Percentiles rank a stretch among this genome's conserved stretches.
Evolutionary conservation across 202 grass and related monocot species (phyloP).

Genomic region (Hordeum pubiflorum): DNA sequence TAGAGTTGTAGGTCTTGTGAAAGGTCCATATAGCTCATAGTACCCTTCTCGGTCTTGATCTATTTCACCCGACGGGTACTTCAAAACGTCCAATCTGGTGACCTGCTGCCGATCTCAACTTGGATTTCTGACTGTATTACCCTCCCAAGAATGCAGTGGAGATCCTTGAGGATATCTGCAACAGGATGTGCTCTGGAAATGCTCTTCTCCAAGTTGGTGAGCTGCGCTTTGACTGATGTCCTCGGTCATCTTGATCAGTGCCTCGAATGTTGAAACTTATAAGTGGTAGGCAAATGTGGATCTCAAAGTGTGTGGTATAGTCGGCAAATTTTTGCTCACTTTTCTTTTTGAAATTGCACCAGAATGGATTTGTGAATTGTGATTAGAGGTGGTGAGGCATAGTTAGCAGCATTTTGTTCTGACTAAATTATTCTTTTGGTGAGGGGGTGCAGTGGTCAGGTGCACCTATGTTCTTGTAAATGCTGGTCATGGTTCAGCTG

Average conservation of each 20-base stretch:
- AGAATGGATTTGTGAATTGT: conserved; percentile 40
- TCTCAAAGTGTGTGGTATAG: conserved; percentile 26
- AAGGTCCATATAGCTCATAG: conserved; percentile 50
- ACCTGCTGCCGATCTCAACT: conserved; percentile 41
- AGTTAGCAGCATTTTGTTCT: conserved; percentile 31
- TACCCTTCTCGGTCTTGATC: background rate
- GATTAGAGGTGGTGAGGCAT: conserved; percentile 33
- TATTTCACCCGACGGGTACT: conserved; percentile 8
- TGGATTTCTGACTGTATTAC: conserved; percentile 24
- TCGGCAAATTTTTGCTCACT: conserved; percentile 12
- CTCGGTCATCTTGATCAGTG: conserved; percentile 2
- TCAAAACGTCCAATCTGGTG: conserved; percentile 15
- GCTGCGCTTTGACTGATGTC: conserved; percentile 2
- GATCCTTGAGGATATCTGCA: conserved; percentile 49
- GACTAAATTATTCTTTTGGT: conserved; percentile 36
- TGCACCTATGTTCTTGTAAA: conserved; percentile 31
- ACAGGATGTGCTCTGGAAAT: conserved; percentile 38
- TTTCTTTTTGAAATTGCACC: conserved; percentile 4
- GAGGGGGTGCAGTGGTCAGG: conserved; percentile 3
- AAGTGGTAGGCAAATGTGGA: conserved; percentile 14
- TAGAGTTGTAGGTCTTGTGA: conserved; percentile 24
- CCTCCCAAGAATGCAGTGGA: conserved; percentile 15
- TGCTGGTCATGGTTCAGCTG: background rate
- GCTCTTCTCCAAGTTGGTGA: conserved; percentile 12
- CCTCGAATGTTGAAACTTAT: background rate